Conservation (phyloP, 2,329 filamentous ascomycete genomes). For the Ophiostoma australiae region DNA sequence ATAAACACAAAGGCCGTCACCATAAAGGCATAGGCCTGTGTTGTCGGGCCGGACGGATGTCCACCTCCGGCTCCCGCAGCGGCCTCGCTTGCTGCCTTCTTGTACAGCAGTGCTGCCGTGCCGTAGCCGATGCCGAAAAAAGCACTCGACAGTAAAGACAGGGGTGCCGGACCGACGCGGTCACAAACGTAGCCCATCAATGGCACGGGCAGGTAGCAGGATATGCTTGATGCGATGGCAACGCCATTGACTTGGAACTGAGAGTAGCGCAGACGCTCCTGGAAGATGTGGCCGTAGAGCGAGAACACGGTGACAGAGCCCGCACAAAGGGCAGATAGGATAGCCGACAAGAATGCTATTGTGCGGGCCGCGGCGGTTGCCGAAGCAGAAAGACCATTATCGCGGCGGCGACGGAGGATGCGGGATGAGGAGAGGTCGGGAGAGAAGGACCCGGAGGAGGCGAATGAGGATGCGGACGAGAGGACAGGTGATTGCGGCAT, state of each 20-base stretch:
- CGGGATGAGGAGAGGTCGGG: slow-evolving; percentile 21
- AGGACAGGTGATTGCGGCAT: slow-evolving; percentile 20
- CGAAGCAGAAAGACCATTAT: slow-evolving; percentile 22
- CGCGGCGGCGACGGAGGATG: slow-evolving; percentile 18
- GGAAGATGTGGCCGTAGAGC: slow-evolving; percentile 86
- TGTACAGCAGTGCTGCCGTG: slow-evolving; percentile 74
- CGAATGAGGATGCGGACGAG: slow-evolving; percentile 21
- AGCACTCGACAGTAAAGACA: slow-evolving; percentile 65
- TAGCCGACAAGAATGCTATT: slow-evolving; percentile 51
- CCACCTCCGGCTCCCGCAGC: slow-evolving; percentile 29
- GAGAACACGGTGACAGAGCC: slow-evolving; percentile 92
- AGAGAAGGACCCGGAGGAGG: slow-evolving; percentile 23
- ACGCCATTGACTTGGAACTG: slow-evolving; percentile 91
- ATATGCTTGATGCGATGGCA: slow-evolving; percentile 78
- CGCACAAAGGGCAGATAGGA: slow-evolving; percentile 65
- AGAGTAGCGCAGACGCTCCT: slow-evolving; percentile 77
- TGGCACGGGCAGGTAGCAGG: slow-evolving; percentile 88
- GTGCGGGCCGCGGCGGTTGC: slow-evolving; percentile 36
- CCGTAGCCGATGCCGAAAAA: slow-evolving; percentile 79
- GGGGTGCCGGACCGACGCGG: slow-evolving; percentile 71
- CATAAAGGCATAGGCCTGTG: slow-evolving; percentile 76
- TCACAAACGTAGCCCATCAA: slow-evolving; percentile 89
- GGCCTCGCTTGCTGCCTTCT: slow-evolving; percentile 40
- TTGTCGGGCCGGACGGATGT: slow-evolving; percentile 24
- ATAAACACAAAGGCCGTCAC: slow-evolving; percentile 76